phyloP scores from a whole-genome alignment of 75 land plant species.

The Larix kaempferi region DNA sequence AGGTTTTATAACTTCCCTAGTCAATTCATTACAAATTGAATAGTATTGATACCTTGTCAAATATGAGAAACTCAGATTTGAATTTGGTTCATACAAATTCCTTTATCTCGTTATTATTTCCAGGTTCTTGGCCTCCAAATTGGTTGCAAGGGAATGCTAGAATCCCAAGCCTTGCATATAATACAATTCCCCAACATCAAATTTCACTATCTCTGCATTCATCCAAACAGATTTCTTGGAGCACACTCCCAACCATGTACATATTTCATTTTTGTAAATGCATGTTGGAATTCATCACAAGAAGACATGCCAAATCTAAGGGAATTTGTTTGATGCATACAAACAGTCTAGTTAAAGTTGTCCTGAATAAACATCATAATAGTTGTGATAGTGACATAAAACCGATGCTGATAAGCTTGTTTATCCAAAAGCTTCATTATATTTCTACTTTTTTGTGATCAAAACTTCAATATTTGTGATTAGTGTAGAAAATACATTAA shows the following conservation, averaged over 20 bases:
- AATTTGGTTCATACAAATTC: conserved; percentile 75
- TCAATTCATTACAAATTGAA: not conserved
- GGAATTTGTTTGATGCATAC: not conserved
- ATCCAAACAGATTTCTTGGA: not conserved
- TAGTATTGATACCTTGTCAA: conserved; percentile 56
- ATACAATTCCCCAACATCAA: not conserved
- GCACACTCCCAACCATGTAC: not conserved
- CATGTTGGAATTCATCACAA: not conserved
- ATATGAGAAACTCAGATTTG: conserved; percentile 83
- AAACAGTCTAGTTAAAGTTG: not conserved
- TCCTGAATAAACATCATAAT: not conserved
- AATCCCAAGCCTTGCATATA: conserved; percentile 72
- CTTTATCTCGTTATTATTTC: conserved; percentile 69
- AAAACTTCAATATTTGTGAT: not conserved
- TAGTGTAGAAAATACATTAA: not conserved
- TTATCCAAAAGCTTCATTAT: not conserved
- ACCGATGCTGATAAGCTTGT: not conserved
- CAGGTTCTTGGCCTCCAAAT: conserved; percentile 87
- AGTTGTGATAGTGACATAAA: not conserved
- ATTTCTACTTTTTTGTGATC: not conserved
- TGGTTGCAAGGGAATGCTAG: conserved; percentile 90
- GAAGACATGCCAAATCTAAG: not conserved
- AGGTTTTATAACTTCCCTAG: not conserved
- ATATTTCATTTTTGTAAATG: not conserved
- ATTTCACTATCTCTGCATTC: not conserved